Base-by-base conservation (phyloP, 192 early-diverging fungal genomes). In the Rhizophlyctis rosea region DNA sequence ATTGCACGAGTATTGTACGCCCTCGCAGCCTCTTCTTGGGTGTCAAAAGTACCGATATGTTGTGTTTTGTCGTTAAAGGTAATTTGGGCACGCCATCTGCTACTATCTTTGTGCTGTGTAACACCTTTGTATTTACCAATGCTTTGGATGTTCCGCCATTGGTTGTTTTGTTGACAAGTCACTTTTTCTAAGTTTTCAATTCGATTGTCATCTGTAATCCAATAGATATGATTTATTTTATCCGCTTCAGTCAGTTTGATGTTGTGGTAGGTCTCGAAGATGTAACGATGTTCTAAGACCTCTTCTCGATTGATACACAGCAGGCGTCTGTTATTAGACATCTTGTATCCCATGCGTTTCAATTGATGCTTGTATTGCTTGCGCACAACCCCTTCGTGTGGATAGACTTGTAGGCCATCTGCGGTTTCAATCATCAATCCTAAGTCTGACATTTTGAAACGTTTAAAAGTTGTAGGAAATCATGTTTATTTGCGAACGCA, bases 131-230 rank as follows among this genome's bases (percentile, higher is more conserved):
- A 53, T 7, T 27, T 23, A 9, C 11, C 9, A 53, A 24, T 53
- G n/a, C 27, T 53, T 9, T 7, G 11, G 18, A 24, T 53, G 27
- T 53, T 23, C 24, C 51, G 18, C 51, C 51, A 53, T 27, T 53
- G 51, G 7, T 25, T 53, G 24, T 53, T 53, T 53, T 53, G 51
- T 23, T 53, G 51, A 7, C 27, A 27, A 14, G 11, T 53, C n/a
- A 53, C 51, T 13, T 24, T 53, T 53, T 53, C 51, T 9, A 53
- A 27, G 51, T 53, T 53, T 13, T 53, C 51, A 53, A 53, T 53
- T 25, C 24, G 11, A 53, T 53, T 53, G 27, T 53, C 51, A 23
- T 23, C 51, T 24, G 51, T 7, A 25, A 53, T 53, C 11, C 11
- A 9, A 23, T 53, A 24, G 7, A 53, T 53, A 25, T 53, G 51